A percentile compares a stretch with the other conserved stretches of the same genome.
These are phyloP conservation scores for Diphasiastrum complanatum DNA, from an alignment of 83 land plant genomes.

Conservation along the genomic window DNA sequence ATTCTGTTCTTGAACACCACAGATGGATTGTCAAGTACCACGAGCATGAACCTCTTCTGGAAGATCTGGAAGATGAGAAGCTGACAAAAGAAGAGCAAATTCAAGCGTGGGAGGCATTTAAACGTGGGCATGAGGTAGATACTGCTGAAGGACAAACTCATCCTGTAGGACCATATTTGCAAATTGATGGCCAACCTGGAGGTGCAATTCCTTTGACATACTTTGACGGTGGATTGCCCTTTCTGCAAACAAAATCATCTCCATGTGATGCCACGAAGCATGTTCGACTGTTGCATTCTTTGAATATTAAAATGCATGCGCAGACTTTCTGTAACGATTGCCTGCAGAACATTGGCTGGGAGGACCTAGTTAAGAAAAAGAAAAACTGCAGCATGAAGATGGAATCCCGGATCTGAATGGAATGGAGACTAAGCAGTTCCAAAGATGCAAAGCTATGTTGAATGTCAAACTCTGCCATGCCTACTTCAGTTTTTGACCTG, in stretches of 20 bases:
- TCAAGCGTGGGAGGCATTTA: conserved; percentile 60
- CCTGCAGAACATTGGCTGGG: conserved; percentile 16
- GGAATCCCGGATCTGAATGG: too few species aligned
- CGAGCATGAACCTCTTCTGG: conserved; percentile 88
- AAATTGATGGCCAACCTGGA: background rate
- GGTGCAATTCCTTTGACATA: background rate
- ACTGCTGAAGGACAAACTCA: background rate
- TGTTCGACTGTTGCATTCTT: background rate
- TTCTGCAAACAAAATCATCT: background rate
- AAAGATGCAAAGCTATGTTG: too few species aligned
- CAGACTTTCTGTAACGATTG: conserved; percentile 4
- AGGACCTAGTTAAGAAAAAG: conserved; percentile 9
- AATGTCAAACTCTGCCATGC: too few species aligned
- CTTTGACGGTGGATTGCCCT: background rate
- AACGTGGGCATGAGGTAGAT: background rate
- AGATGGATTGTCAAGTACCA: conserved; percentile 92
- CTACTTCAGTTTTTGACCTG: too few species aligned
- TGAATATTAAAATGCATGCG: background rate
- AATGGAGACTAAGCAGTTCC: too few species aligned
- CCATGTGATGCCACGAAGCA: conserved; percentile 1
- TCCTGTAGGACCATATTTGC: background rate
- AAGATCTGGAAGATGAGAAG: conserved; percentile 91
- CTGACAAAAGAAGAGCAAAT: conserved; percentile 87
- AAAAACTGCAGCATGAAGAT: too few species aligned
- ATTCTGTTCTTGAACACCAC: background rate